Conservation (phyloP, 2,329 filamentous ascomycete species). For the Aspergillus sp. region DNA sequence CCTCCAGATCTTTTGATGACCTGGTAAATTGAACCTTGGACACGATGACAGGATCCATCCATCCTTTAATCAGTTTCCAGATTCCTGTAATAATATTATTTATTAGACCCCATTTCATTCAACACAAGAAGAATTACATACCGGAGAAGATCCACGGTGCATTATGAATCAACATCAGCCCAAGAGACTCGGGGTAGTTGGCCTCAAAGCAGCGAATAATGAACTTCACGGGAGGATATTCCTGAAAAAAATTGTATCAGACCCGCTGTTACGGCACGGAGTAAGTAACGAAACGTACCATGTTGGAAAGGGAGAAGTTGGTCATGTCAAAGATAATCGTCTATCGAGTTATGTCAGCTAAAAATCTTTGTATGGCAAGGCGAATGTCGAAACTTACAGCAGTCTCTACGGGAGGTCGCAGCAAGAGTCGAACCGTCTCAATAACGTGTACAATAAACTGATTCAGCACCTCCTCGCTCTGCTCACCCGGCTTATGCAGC, state of each 20-base stretch:
- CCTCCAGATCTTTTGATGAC: constrained; percentile 63
- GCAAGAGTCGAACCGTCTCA: constrained; percentile 77
- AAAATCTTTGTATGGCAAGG: not conserved
- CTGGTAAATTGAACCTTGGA: constrained; percentile 87
- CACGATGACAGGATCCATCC: constrained; percentile 93
- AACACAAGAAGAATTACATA: constrained; percentile 26
- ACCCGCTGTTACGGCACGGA: not conserved
- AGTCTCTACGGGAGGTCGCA: constrained; percentile 73
- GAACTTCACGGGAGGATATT: constrained; percentile 93
- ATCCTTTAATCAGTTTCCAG: constrained; percentile 87
- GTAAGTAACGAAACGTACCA: constrained; percentile 48
- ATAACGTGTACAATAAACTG: constrained; percentile 86
- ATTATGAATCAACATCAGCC: constrained; percentile 86
- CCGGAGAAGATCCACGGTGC: constrained; percentile 87
- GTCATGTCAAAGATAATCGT: constrained; percentile 94
- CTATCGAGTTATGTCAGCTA: constrained; percentile 35
- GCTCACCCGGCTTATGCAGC: constrained; percentile 74
- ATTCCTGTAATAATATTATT: constrained; percentile 49
- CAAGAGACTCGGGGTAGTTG: constrained; percentile 89
- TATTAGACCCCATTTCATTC: not conserved
- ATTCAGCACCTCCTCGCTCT: constrained; percentile 73
- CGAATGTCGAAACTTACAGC: constrained; percentile 52
- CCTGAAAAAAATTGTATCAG: constrained; percentile 38
- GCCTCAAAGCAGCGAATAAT: constrained; percentile 98
- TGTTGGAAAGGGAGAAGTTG: constrained; percentile 84